Evolutionary conservation across 2,329 filamentous ascomycete genomes (phyloP).

Genomic region (Fusarium sulawesiense): DNA sequence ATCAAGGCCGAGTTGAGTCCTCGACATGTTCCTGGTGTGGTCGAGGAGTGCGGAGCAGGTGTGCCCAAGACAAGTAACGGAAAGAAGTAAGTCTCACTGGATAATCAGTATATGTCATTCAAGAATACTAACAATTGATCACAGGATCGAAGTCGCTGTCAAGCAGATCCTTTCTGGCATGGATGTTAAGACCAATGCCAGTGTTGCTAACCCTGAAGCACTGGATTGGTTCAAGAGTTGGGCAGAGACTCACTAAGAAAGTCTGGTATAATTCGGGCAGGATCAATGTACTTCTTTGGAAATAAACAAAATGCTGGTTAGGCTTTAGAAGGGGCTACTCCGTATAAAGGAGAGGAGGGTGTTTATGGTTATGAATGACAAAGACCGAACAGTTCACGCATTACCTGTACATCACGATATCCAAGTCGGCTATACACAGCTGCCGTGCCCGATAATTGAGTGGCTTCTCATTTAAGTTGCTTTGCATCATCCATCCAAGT

Average conservation of each 20-base stretch:
- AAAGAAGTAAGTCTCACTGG: slow-evolving; percentile 77
- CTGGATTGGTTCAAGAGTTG: slow-evolving; percentile 89
- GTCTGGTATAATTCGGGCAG: too few species aligned
- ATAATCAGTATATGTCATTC: too few species aligned
- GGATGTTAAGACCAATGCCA: slow-evolving; percentile 88
- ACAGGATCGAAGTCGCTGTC: slow-evolving; percentile 89
- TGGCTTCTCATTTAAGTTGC: background rate
- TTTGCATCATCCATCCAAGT: background rate
- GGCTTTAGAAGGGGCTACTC: background rate
- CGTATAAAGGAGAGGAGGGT: too few species aligned
- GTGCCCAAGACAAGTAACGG: slow-evolving; percentile 94
- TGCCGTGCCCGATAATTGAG: background rate
- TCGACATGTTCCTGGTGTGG: slow-evolving; percentile 85
- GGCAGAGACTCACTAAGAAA: slow-evolving; percentile 65
- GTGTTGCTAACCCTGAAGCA: slow-evolving; percentile 91
- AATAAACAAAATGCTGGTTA: slow-evolving; percentile 21
- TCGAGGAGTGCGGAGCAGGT: slow-evolving; percentile 81
- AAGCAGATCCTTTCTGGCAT: slow-evolving; percentile 95
- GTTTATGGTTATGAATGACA: background rate
- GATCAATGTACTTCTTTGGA: background rate
- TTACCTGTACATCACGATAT: background rate
- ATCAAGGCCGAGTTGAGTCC: slow-evolving; percentile 85
- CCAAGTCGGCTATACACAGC: background rate
- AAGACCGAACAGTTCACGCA: background rate
- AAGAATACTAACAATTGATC: slow-evolving; percentile 18